A percentile compares a stretch with the other conserved stretches of the same genome.
These are phyloP conservation scores for Ogataea ramenticola DNA, from an alignment of 805 yeast species.

Conservation along the genomic window DNA sequence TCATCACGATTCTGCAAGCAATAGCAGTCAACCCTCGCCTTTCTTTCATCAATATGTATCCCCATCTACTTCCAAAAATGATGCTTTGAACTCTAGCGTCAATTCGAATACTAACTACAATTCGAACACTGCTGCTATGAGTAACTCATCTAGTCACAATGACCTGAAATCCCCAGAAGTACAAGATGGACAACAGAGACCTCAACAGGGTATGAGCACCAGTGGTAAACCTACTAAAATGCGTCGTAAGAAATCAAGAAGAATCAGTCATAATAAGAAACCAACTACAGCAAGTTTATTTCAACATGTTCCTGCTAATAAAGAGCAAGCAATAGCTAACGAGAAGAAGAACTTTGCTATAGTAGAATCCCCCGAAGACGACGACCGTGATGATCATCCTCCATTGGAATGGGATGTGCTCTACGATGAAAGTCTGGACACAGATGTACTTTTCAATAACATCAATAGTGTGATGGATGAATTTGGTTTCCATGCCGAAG, in stretches of 20 bases:
- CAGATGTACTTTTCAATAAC: slow-evolving; percentile 65
- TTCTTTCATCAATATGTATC: slow-evolving; percentile 11
- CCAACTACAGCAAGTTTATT: neutral
- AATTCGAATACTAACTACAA: neutral
- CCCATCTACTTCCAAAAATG: slow-evolving; percentile 8
- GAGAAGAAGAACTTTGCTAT: neutral
- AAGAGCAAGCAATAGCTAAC: neutral
- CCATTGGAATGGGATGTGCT: slow-evolving; percentile 34
- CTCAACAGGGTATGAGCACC: too few relatives aligned
- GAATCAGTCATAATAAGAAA: neutral
- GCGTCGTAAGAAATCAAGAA: neutral
- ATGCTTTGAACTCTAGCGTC: neutral
- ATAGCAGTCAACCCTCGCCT: slow-evolving; percentile 13
- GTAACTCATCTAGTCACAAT: neutral
- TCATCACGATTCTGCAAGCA: slow-evolving; percentile 4
- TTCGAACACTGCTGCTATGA: neutral
- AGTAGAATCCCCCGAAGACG: neutral
- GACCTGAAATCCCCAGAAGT: neutral
- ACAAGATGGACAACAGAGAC: too few relatives aligned
- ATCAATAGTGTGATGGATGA: slow-evolving; percentile 88
- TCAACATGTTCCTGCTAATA: neutral
- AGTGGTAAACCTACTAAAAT: neutral
- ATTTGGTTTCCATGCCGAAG: slow-evolving; percentile 71
- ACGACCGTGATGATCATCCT: slow-evolving; percentile 21
- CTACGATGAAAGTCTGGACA: slow-evolving; percentile 30